Base-by-base conservation (phyloP, 2,329 filamentous ascomycete species). In the Fusarium neocosmosporiellum region DNA sequence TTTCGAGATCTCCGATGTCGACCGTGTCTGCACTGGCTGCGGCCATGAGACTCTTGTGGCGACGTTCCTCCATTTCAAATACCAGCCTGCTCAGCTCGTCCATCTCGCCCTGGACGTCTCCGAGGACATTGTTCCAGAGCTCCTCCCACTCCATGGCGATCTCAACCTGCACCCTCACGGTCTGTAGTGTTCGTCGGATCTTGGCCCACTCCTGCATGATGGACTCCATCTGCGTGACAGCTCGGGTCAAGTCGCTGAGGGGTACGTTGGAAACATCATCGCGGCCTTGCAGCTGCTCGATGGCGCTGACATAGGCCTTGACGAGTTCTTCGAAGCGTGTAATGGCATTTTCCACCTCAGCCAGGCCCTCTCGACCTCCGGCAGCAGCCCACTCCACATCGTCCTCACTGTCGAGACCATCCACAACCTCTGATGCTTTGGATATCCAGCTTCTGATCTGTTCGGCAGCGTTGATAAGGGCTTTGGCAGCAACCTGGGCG, bases 101-200 rank as follows among this genome's bases (percentile, higher is more conserved):
- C 83, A 90, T 92, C 83, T 99, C 96, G 70, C 92, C 91, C 60
- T 95, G 94, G 69, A 98, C 98, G 80, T 98, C 96, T 50, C 95
- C 96, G 4, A 99, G 86, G 4, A 98, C 96, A 72, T 89, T 94
- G 76, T 94, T 94, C 96, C 96, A 98, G 37, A 99, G 87, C 83
- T 98, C 95, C 81, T 98, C 95, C 96, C 96, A 99, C 80, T 99
- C 96, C 95, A 98, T 97, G 54, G 96, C 96, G 66, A 98, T 91
- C 82, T 98, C 96, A 20, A 99, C 96, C 79, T 98, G 96, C 55
- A 89, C 89, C 80, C 97, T 97, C 64, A 98, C 93, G 29, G 84
- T 91, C 71, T 92, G 93, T 59, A 99, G 85, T 2, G 93, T 92
- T 46, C 86, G 87, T 77, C 94, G 93, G 77, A 98, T 96, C 73